Base-by-base conservation (phyloP, 2,329 filamentous ascomycete species). In the Ophiocordyceps camponoti-saundersi region DNA sequence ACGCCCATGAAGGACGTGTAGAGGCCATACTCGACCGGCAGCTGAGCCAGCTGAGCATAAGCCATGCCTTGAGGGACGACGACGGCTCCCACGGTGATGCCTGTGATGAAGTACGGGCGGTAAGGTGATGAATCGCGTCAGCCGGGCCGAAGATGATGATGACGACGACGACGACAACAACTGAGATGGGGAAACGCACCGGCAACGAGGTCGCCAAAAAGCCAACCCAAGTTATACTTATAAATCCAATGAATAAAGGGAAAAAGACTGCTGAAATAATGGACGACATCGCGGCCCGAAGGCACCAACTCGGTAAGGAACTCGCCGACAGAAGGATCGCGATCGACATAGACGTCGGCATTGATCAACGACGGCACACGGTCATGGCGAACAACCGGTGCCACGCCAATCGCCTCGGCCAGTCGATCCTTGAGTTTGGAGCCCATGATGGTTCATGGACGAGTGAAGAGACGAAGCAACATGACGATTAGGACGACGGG, bases 1-100 rank as follows among this genome's bases (percentile, higher is more conserved):
- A 95, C 89, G 50, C 90, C 90, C 79, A 95, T 94, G 59, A 96
- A 96, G 0, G 89, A 95, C 1, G 90, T 89, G 55, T 67, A 67
- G n/a, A 74, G 56, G 16, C 71, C 71, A 55, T 68, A 74, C 51
- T 74, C 66, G 26, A 70, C 63, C 4, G 63, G 60, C 44, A 74
- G 64, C 48, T 66, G 59, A 2, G 71, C 71, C 18, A 74, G 58
- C 39, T 67, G 56, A n/a, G 71, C 71, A 47, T 74, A 74, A 3
- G 70, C 71, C 71, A 74, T 74, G 42, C 66, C 65, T 55, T 74
- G 71, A 2, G 71, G 71, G n/a, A 75, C 69, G 45, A 73, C 71
- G 5, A 74, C 71, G 46, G 69, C 69, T 48, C 71, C 71, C 46
- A 73, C 70, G 16, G 70, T 73, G 40, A 62, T 53, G 46, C 61